A percentile compares a stretch with the other conserved stretches of the same genome.
phyloP scores from a whole-genome alignment of 1,139 yeast genomes.

The Candida glucosophila region DNA sequence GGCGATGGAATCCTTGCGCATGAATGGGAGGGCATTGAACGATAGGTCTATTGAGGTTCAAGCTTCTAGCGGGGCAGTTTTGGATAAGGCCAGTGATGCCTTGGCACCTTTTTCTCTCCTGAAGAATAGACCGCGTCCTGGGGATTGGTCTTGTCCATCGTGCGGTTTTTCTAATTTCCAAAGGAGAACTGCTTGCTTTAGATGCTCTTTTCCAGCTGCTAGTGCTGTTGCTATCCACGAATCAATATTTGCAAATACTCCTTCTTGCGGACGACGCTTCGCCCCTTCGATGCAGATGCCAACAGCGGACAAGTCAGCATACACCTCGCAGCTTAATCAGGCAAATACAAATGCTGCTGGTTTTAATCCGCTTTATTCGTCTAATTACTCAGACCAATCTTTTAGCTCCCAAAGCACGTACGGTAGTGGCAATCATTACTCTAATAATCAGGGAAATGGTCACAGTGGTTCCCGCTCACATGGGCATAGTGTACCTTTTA shows the following conservation, averaged over 20 bases:
- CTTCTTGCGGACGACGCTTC: constrained; percentile 4
- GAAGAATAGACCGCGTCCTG: constrained; percentile 89
- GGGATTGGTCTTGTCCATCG: constrained; percentile 96
- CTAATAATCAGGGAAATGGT: constrained; percentile 10
- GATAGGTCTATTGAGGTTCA: constrained; percentile 78
- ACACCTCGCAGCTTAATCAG: too few species aligned
- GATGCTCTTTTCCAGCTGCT: constrained; percentile 86
- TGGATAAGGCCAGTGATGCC: constrained; percentile 76
- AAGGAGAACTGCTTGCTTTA: constrained; percentile 87
- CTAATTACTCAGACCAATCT: constrained; percentile 2
- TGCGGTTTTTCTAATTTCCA: constrained; percentile 95
- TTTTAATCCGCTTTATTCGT: constrained; percentile 3
- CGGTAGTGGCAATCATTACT: too few species aligned
- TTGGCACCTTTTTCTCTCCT: constrained; percentile 80
- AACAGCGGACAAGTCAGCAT: too few species aligned
- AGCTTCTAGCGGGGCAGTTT: constrained; percentile 70
- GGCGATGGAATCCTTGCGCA: constrained; percentile 64
- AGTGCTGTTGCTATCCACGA: constrained; percentile 61
- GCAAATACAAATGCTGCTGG: constrained; percentile 8
- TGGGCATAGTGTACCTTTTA: constrained; percentile 62
- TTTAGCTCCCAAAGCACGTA: too few species aligned
- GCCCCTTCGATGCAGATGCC: constrained; percentile 7
- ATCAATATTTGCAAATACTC: constrained; percentile 12
- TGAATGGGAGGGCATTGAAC: constrained; percentile 73
- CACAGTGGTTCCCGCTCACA: constrained; percentile 11